Evolutionary conservation across 2,329 filamentous ascomycete genomes (phyloP).

Genomic region (Trichoderma breve): DNA sequence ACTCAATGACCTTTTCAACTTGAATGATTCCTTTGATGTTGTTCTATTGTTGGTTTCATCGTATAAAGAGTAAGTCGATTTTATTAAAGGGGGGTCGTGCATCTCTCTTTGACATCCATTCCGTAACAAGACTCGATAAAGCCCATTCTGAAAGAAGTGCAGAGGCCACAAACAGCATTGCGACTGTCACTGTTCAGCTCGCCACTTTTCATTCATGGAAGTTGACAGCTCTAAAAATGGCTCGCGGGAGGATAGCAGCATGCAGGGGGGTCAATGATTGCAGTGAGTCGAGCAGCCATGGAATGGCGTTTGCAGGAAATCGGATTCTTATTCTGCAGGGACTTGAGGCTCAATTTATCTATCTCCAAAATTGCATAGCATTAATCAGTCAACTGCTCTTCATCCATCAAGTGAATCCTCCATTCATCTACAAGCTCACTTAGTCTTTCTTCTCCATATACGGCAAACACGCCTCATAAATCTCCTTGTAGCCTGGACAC

Average conservation of each 20-base stretch:
- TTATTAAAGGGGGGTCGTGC: neutral
- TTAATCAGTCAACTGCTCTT: neutral
- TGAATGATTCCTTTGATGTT: neutral
- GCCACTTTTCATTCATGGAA: neutral
- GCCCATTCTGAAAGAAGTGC: neutral
- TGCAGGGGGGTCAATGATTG: neutral
- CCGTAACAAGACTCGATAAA: neutral
- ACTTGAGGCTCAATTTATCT: neutral
- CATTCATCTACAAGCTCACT: neutral
- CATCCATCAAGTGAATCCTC: neutral
- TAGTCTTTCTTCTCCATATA: constrained; percentile 5
- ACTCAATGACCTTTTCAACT: no score
- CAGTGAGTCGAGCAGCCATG: neutral
- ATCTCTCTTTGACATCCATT: neutral
- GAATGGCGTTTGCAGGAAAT: neutral
- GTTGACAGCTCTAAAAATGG: neutral
- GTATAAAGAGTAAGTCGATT: neutral
- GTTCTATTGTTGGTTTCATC: neutral
- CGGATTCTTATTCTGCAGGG: no score
- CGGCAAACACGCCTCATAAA: constrained; percentile 6
- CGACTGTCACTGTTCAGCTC: neutral
- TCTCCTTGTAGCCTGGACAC: neutral
- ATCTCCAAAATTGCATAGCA: neutral
- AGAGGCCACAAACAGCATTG: neutral
- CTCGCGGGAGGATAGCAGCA: neutral